Conservation (phyloP, 2,329 filamentous ascomycete genomes). For the Aspergillus arachidicola region DNA sequence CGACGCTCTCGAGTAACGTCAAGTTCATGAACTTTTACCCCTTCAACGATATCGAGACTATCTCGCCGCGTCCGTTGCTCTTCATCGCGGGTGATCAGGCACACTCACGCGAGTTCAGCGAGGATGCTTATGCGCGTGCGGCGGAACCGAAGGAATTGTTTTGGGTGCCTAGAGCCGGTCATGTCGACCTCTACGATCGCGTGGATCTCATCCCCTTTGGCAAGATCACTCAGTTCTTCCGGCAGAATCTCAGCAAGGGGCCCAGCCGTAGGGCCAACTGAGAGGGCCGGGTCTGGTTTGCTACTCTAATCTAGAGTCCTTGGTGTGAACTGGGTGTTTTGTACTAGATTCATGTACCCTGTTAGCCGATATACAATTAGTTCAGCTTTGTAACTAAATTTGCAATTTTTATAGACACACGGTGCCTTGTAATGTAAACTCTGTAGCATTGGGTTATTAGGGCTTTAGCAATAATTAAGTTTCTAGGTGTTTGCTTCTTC, state of each 20-base stretch:
- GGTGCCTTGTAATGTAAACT: no score
- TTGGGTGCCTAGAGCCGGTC: constrained; percentile 35
- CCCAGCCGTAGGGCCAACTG: no score
- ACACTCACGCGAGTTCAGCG: constrained; percentile 27
- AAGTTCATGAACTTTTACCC: constrained; percentile 36
- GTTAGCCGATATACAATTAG: neutral
- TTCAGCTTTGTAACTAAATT: neutral
- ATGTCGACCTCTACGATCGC: constrained; percentile 43
- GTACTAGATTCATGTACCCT: neutral
- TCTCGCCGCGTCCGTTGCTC: constrained; percentile 27
- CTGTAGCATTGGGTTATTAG: no score
- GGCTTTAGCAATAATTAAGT: no score
- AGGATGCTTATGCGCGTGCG: constrained; percentile 29
- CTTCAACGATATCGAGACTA: constrained; percentile 24
- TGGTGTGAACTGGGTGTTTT: neutral
- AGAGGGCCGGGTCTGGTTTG: neutral
- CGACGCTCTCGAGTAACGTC: constrained; percentile 29
- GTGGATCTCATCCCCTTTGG: constrained; percentile 39
- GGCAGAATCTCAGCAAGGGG: constrained; percentile 10
- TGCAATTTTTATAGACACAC: no score
- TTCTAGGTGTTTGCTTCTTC: no score
- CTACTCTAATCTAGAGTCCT: neutral
- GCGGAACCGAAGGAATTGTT: constrained; percentile 40
- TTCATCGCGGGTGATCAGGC: constrained; percentile 27
- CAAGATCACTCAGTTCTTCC: constrained; percentile 31